Base-by-base conservation (phyloP, 768 basidiomycete genomes). In the Coprinellus aureogranulatus region DNA sequence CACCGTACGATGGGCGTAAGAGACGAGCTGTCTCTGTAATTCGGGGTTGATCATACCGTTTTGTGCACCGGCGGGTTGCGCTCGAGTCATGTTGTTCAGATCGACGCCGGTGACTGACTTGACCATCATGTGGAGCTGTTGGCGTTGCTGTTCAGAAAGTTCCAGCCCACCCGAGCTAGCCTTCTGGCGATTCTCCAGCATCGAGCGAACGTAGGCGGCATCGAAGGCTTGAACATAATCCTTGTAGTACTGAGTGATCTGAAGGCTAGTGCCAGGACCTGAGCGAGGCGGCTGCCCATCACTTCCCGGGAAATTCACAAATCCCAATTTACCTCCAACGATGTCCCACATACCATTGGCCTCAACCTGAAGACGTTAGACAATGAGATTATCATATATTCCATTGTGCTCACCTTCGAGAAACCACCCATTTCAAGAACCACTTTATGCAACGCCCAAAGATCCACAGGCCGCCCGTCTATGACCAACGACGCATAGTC, bases 301-400 rank as follows among this genome's bases (percentile, higher is more conserved):
- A 11, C 72, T 81, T 3, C 78, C 86, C 2, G 85, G 85, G 61
- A 89, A 88, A 53, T 85, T 78, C 2, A 85, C 77, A 62, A 86
- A 83, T 18, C 83, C 85, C 69, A 91, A 75, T 23, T 78, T 80
- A n/a, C 80, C 89, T 18, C 81, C 89, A 55, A 91, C 81, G 45
- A 86, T 72, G 16, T 80, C 64, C 89, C 89, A 90, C 57, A 76
- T 59, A 31, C 88, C 87, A 47, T 79, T 78, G 55, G 72, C 70
- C 25, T 73, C 73, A 14, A 87, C 81, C 86, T 88, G 53, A n/a
- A 60, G 57, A 70, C 40, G 70, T 14, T 70, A 42, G 23, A 31
- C 61, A 30, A 56, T 45, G 37, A n/a, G 10, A 14, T 37, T 9
- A 23, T 23, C 10, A 25, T 6, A 44, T 4, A 27, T 30, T 12